These are phyloP conservation scores for Gautieria morchelliformis DNA, from an alignment of 768 basidiomycete genomes.

Conservation along the genomic window DNA sequence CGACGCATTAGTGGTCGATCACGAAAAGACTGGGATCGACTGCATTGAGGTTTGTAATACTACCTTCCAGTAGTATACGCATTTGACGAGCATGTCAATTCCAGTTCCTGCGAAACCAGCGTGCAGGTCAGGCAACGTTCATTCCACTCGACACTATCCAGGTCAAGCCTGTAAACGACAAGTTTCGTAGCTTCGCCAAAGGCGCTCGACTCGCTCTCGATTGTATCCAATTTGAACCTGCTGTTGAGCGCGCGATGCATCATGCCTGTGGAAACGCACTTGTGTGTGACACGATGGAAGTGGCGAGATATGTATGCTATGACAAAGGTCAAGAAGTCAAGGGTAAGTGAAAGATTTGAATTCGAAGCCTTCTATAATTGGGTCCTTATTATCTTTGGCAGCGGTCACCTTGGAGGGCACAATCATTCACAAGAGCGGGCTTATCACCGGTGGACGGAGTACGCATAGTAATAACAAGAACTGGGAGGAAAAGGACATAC, in stretches of 20 bases:
- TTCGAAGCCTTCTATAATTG: background rate
- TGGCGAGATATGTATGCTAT: constrained; percentile 84
- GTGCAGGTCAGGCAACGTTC: constrained; percentile 93
- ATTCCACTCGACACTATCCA: constrained; percentile 98
- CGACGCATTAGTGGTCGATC: constrained; percentile 92
- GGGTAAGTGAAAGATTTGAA: constrained; percentile 39
- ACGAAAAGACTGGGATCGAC: constrained; percentile 93
- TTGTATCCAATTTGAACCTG: constrained; percentile 60
- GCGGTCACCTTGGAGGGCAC: constrained; percentile 97
- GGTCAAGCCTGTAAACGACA: constrained; percentile 88
- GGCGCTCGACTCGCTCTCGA: constrained; percentile 78
- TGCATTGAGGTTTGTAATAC: constrained; percentile 71
- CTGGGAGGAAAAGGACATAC: constrained; percentile 92
- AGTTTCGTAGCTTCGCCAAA: constrained; percentile 85
- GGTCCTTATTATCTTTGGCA: constrained; percentile 19
- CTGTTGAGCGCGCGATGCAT: constrained; percentile 89
- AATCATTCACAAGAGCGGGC: constrained; percentile 92
- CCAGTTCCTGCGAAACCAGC: constrained; percentile 90
- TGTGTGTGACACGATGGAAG: constrained; percentile 92
- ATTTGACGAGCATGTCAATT: background rate
- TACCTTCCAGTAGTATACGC: background rate
- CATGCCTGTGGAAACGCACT: constrained; percentile 93
- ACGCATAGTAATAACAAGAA: constrained; percentile 68
- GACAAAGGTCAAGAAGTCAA: constrained; percentile 96
- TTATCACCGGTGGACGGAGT: constrained; percentile 92